Base-by-base conservation (phyloP, 78 protist genomes). In the Creolimax fragrantissima region DNA sequence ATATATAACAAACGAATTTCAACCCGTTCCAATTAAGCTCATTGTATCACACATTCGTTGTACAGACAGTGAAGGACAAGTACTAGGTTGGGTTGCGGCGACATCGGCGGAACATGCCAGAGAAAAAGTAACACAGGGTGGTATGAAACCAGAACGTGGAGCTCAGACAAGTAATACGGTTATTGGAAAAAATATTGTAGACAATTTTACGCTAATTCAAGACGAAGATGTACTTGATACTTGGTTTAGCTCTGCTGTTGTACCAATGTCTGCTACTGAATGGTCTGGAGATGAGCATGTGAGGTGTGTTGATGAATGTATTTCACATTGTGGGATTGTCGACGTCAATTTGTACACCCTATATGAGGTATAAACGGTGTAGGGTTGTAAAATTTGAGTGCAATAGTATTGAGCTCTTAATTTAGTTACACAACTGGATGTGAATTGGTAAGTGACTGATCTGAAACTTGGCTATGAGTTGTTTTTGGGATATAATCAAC, bases 151-250 rank as follows among this genome's bases (percentile, higher is more conserved):
- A 32, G 24, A 24, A 32, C 11, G 39, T 32, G 74, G 74, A 58
- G 11, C 74, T 32, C 24, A 32, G 11, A 58, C 74, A 17, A 24
- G 24, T 58, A 24, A 32, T 58, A 24, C 11, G 74, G 0, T 24
- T 32, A 32, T 24, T 58, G 74, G 1, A 58, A 24, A 58, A 32
- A 17, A 58, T 58, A 58, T 17, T 24, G 39, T 58, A 32, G 39
- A 17, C 39, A 17, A 58, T 17, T 58, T 32, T 58, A 58, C 74
- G 24, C 74, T 58, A 17, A 24, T 58, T 41, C 91, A 93, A 81
- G 99, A 98, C 91, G 95, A 58, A 7, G 99, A 98, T 91, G 99
- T 98, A 43, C 90, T 97, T 6, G 99, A 98, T 92, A 98, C 99
- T 66, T 98, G 99, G 99, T 98, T 94, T 84, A 93, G 96, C 42